Evolutionary conservation across 129 eudicot species (phyloP), one percentile per base, ranked within the genome.

Genomic region (Deinandra increscens): DNA sequence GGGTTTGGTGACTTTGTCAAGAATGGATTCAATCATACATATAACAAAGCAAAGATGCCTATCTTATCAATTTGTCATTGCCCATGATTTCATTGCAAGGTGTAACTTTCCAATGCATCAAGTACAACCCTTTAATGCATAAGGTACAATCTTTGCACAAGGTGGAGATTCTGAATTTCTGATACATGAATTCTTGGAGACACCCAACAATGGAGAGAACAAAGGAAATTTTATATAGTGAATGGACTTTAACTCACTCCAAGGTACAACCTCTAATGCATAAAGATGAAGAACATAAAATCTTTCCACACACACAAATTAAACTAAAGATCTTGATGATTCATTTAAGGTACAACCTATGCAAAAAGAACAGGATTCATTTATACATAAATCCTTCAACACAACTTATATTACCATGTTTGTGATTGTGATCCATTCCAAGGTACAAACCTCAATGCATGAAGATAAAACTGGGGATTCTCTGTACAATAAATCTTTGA

Each of bases 301-400:
- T 75, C 75, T 59, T 75, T 61, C 20, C n/a, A 68, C 14, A 56
- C 51, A 19, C 50, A 75, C 36, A 33, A 75, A 58, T 8, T 59
- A 66, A 75, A 55, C 51, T 49, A 34, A 66, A 75, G 80, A 75
- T 66, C 69, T 56, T 67, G 36, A 75, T 68, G 69, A 69, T 68
- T 75, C 62, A 75, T 26, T 64, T 39, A 38, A 63, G n/a, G 36
- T 15, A 46, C 15, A 44, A 44, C 12, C 49, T 46, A 46, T 8
- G 7, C 22, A 17, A 50, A 49, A 50, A 50, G 10, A 7, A 17
- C 17, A 17, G 4, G 10, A 50, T 50, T 18, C 64, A 58, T 58
- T 13, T 41, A 29, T 58, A 26, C 64, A 58, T 13, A 58, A 26
- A 6, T 58, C 14, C 38, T 29, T 58, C 41, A 31, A 58, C 19